Conservation (phyloP, 768 basidiomycete genomes). For the Termitomyces sp. region DNA sequence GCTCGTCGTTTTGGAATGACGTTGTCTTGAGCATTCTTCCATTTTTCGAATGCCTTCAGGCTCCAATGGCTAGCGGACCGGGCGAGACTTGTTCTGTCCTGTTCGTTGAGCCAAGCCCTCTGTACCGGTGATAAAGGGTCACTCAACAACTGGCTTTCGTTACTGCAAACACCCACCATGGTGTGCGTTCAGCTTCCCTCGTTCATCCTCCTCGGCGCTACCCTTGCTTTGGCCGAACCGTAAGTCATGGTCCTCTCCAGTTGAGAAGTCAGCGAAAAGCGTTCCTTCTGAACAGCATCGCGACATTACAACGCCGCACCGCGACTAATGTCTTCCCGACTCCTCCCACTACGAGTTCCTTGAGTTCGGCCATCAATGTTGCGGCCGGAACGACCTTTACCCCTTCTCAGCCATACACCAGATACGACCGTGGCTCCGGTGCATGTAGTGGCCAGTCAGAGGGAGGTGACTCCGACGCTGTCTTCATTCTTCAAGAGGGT, state of each 20-base stretch:
- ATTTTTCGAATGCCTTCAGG: neutral
- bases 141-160: neutral
- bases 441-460: slow-evolving; percentile 34
- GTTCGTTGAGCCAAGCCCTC: neutral
- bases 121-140: neutral
- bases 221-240: slow-evolving; percentile 9
- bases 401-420: slow-evolving; percentile 30
- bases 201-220: neutral
- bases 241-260: neutral
- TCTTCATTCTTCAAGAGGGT: slow-evolving; percentile 38
- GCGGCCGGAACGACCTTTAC: slow-evolving; percentile 33
- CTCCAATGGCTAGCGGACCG: neutral
- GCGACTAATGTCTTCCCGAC: slow-evolving; percentile 34
- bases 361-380: slow-evolving; percentile 31
- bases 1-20: neutral
- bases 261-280: too few relatives aligned
- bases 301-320: slow-evolving; percentile 25
- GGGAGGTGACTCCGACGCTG: slow-evolving; percentile 37
- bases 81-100: neutral
- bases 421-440: slow-evolving; percentile 38
- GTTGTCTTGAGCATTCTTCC: neutral
- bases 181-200: slow-evolving; percentile 3
- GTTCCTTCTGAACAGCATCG: neutral
- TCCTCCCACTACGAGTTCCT: slow-evolving; percentile 31
- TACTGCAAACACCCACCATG: slow-evolving; percentile 1